Percentiles rank a stretch among this genome's conserved stretches.
phyloP scores from a whole-genome alignment of 192 early-diverging fungal species.

The Gaertneriomyces sp. region DNA sequence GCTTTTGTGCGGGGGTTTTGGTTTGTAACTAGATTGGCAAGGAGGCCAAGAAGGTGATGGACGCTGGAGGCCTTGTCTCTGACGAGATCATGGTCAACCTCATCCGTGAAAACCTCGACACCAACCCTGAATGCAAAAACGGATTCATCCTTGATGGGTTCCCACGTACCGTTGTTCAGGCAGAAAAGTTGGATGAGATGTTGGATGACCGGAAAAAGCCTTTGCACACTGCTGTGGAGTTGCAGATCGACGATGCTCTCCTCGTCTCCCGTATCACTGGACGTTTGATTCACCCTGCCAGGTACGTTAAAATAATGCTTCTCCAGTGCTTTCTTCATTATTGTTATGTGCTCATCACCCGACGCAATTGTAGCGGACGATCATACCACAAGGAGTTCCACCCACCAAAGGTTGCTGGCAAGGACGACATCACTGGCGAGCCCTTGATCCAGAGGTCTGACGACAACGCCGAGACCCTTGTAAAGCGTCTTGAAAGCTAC shows the following conservation, averaged over 20 bases:
- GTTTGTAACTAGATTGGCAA: slow-evolving; percentile 63
- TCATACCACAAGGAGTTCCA: slow-evolving; percentile 97
- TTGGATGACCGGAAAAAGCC: slow-evolving; percentile 72
- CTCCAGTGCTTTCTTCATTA: slow-evolving; percentile 12
- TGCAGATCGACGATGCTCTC: slow-evolving; percentile 88
- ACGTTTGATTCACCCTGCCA: slow-evolving; percentile 86
- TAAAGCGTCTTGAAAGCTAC: slow-evolving; percentile 81
- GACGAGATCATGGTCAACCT: slow-evolving; percentile 98
- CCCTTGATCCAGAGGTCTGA: slow-evolving; percentile 95
- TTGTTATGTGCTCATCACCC: slow-evolving; percentile 1
- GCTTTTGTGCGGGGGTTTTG: not conserved
- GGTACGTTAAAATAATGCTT: slow-evolving; percentile 42
- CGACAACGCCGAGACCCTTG: slow-evolving; percentile 91
- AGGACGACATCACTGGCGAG: slow-evolving; percentile 96
- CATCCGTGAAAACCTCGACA: slow-evolving; percentile 94
- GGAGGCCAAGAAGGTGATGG: slow-evolving; percentile 99
- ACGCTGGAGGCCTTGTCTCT: slow-evolving; percentile 91
- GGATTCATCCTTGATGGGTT: slow-evolving; percentile 99
- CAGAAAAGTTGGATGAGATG: slow-evolving; percentile 98
- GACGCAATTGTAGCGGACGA: slow-evolving; percentile 58
- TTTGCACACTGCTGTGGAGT: slow-evolving; percentile 88
- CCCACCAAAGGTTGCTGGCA: slow-evolving; percentile 87
- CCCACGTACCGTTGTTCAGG: slow-evolving; percentile 96
- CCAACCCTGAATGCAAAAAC: slow-evolving; percentile 91
- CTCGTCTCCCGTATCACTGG: slow-evolving; percentile 96